A percentile compares a stretch with the other conserved stretches of the same genome.
Conservation (phyloP, 164 flowering plant species). For the Magnolia kwangsiensis region DNA sequence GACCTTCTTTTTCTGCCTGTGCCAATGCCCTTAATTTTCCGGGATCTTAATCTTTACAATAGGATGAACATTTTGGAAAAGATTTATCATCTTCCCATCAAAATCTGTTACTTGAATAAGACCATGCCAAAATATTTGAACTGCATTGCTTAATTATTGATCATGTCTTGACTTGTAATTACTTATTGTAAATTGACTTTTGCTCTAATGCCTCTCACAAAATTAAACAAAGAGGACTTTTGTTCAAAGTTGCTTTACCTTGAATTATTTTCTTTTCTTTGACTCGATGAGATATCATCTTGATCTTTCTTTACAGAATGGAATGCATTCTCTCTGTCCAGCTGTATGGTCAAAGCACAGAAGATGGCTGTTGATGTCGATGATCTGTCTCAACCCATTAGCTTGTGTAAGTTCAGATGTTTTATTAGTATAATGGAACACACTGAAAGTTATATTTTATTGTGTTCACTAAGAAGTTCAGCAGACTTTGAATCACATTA, state of each 20-base stretch:
- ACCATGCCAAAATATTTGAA: not conserved
- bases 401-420: constrained; percentile 70
- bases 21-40: too few species aligned
- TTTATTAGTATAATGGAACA: not conserved
- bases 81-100: not conserved
- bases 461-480: not conserved
- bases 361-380: constrained; percentile 96
- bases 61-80: too few species aligned
- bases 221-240: too few species aligned
- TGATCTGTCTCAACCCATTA: constrained; percentile 90
- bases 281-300: not conserved
- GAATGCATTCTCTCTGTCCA: constrained; percentile 96
- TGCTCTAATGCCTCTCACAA: not conserved
- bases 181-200: not conserved
- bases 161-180: not conserved
- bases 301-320: constrained; percentile 53
- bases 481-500: not conserved
- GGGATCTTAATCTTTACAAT: too few species aligned
- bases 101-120: not conserved
- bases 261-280: constrained; percentile 3
- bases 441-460: not conserved
- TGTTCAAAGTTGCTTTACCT: not conserved
- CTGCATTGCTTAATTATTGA: not conserved
- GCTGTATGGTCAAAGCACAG: constrained; percentile 98
- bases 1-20: too few species aligned